Conservation (phyloP, 2,329 filamentous ascomycete genomes). For the Microsporum ferrugineum region DNA sequence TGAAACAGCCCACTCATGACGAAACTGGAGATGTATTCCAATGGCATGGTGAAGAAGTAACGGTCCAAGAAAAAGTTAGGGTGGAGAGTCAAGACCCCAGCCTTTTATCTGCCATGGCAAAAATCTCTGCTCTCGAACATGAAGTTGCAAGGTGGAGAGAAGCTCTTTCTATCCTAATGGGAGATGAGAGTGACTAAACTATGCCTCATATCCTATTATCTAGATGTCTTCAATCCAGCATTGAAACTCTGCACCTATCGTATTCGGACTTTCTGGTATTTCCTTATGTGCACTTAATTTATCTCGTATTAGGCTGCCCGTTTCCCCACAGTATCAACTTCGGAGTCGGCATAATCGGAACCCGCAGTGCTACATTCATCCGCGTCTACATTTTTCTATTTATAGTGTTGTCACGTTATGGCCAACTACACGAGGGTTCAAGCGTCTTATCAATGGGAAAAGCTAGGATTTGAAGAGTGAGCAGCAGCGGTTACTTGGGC, state of each 20-base stretch:
- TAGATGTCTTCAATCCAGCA: not conserved
- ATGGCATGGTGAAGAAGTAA: slow-evolving; percentile 60
- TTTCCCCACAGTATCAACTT: not conserved
- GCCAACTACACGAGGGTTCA: not conserved
- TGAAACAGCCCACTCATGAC: slow-evolving; percentile 55
- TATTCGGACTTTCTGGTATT: not conserved
- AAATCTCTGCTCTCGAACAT: slow-evolving; percentile 66
- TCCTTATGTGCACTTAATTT: not conserved
- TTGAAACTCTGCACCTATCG: not conserved
- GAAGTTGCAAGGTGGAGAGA: slow-evolving; percentile 57
- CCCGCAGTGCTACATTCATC: not conserved
- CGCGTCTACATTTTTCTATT: not conserved
- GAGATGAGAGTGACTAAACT: slow-evolving; percentile 29
- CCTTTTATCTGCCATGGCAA: slow-evolving; percentile 70
- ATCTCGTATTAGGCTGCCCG: not conserved
- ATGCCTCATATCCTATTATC: not conserved
- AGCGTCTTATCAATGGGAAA: not conserved
- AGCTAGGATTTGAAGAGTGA: not conserved
- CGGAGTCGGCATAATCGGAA: not conserved
- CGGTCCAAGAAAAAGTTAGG: slow-evolving; percentile 77
- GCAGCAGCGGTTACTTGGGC: no score
- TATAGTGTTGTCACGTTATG: not conserved
- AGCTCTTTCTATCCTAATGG: slow-evolving; percentile 70
- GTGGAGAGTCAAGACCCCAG: slow-evolving; percentile 85
- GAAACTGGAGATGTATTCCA: slow-evolving; percentile 68